phyloP scores from a whole-genome alignment of 2,329 filamentous ascomycete species.

The Thelonectria olida region DNA sequence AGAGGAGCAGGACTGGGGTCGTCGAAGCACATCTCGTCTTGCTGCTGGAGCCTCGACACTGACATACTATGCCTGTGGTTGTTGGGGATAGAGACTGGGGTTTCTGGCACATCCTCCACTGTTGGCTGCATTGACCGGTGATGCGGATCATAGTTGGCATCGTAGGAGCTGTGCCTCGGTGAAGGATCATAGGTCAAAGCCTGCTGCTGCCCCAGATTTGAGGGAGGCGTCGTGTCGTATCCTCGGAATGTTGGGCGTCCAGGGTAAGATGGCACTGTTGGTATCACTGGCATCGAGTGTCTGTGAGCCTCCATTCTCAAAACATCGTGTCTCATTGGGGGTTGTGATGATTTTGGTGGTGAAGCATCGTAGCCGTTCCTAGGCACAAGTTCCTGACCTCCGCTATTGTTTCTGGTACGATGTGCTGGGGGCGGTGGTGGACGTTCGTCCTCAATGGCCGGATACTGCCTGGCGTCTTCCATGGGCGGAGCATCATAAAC shows the following conservation, averaged over 20 bases:
- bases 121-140: conserved; percentile 67
- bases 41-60: conserved; percentile 34
- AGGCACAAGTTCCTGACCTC: conserved; percentile 52
- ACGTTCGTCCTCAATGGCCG: conserved; percentile 52
- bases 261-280: conserved; percentile 53
- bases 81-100: conserved; percentile 46
- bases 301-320: conserved; percentile 66
- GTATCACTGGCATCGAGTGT: conserved; percentile 52
- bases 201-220: conserved; percentile 37
- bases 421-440: conserved; percentile 68
- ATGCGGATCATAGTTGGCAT: conserved; percentile 56
- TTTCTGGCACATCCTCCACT: conserved; percentile 71
- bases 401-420: conserved; percentile 57
- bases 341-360: conserved; percentile 52
- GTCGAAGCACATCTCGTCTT: conserved; percentile 53
- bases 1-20: conserved; percentile 56
- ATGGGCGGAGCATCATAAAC: conserved; percentile 42
- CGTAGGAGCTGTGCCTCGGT: conserved; percentile 61
- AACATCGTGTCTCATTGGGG: conserved; percentile 67
- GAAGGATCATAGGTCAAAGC: conserved; percentile 49
- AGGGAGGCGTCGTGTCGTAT: conserved; percentile 57
- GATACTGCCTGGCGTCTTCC: conserved; percentile 47
- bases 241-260: conserved; percentile 63
- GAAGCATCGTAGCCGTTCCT: conserved; percentile 53
- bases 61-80: conserved; percentile 36